Conservation (phyloP, 345 rosid genomes). For the Mercurialis annua region DNA sequence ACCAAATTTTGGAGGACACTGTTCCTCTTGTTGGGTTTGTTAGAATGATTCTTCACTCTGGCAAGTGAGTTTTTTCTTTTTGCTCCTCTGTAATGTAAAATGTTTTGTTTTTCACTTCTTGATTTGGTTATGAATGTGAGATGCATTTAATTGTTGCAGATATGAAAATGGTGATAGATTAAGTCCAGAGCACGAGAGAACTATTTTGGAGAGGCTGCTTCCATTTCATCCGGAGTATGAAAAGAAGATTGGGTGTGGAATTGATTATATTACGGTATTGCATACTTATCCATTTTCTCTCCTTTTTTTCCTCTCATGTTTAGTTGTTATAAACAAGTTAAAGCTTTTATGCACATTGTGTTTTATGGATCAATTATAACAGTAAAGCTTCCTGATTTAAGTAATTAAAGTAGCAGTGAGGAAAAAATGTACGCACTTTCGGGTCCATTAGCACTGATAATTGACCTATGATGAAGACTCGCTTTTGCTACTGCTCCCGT, state of each 20-base stretch:
- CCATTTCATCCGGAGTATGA: conserved; percentile 76
- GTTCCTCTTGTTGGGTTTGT: conserved; percentile 91
- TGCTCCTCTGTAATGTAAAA: neutral
- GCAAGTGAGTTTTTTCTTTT: conserved; percentile 40
- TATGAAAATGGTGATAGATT: conserved; percentile 69
- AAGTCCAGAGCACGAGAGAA: conserved; percentile 70
- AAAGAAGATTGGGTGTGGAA: conserved; percentile 83
- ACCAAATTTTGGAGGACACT: conserved; percentile 78
- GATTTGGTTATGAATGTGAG: no score
- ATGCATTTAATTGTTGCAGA: conserved; percentile 43
- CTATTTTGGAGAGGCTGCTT: conserved; percentile 70
- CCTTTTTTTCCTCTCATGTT: neutral
- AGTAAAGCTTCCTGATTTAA: neutral
- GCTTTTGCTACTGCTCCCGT: no score
- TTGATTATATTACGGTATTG: conserved; percentile 74
- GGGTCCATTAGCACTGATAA: no score
- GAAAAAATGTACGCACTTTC: neutral
- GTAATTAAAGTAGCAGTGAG: neutral
- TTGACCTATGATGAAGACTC: no score
- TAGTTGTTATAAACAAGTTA: no score
- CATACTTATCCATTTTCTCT: conserved; percentile 4
- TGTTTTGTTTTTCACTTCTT: conserved; percentile 2
- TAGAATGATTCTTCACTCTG: conserved; percentile 88
- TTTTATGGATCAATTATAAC: no score
- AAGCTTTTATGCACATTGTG: neutral